These are phyloP conservation scores for Epipyxis sp. DNA, from an alignment of 108 stramenopile genomes.

Conservation along the genomic window DNA sequence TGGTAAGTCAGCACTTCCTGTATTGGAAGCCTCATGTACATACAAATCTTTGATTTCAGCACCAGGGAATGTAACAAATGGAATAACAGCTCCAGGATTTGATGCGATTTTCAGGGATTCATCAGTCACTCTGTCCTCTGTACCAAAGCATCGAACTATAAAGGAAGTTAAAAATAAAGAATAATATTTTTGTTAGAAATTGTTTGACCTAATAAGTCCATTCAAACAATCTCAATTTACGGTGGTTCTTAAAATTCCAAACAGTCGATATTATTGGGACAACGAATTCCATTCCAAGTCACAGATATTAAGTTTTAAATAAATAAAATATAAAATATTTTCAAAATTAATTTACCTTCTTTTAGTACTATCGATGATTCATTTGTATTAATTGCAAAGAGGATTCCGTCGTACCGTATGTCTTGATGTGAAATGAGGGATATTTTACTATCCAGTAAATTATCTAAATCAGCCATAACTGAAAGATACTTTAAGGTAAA, in stretches of 20 bases:
- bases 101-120: background rate
- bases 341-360: constrained; percentile 17
- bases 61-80: constrained; percentile 33
- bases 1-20: no score
- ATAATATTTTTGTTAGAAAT: no score
- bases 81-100: background rate
- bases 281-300: background rate
- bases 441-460: constrained; percentile 13
- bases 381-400: constrained; percentile 19
- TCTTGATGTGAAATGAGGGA: constrained; percentile 31
- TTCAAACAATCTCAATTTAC: no score
- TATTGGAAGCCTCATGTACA: constrained; percentile 17
- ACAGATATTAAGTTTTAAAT: background rate
- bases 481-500: no score
- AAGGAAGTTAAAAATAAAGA: background rate
- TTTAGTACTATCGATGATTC: constrained; percentile 24
- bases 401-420: constrained; percentile 23
- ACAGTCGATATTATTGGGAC: no score
- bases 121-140: constrained; percentile 12
- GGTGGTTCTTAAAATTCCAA: no score
- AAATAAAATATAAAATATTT: background rate
- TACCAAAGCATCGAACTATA: constrained; percentile 24
- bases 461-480: constrained; percentile 33
- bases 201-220: no score
- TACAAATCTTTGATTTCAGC: constrained; percentile 27